These are phyloP conservation scores for Talaromyces adpressus DNA, from an alignment of 495 filamentous ascomycete genomes.

Conservation along the genomic window DNA sequence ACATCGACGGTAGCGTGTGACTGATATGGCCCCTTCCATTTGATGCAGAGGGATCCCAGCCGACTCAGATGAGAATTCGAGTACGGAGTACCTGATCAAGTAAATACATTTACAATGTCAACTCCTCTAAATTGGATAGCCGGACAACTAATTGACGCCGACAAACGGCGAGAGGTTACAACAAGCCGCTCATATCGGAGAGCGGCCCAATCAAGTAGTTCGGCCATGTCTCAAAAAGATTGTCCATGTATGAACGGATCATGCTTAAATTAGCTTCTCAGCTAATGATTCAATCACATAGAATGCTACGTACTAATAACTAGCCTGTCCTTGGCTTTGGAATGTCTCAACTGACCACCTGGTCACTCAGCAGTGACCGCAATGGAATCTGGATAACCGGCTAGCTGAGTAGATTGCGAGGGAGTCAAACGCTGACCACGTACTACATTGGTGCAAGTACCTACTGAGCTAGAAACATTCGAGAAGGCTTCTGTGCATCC, in stretches of 20 bases:
- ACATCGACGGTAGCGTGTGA: background rate
- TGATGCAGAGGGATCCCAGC: too few relatives aligned
- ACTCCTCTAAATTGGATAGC: background rate
- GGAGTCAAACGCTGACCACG: background rate
- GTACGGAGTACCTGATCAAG: background rate
- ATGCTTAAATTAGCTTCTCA: background rate
- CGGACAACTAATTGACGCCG: background rate
- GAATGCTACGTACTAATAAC: background rate
- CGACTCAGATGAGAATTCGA: background rate
- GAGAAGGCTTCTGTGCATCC: background rate
- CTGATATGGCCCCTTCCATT: background rate
- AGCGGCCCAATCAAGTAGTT: background rate
- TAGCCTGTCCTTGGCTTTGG: background rate
- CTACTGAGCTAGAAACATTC: background rate
- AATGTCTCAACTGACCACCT: background rate
- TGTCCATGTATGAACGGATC: background rate
- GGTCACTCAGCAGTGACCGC: background rate
- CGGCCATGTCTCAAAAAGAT: background rate
- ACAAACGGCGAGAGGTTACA: background rate
- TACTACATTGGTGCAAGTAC: background rate
- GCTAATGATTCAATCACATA: background rate
- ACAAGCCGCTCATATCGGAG: background rate
- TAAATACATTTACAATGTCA: background rate
- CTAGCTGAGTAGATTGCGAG: background rate
- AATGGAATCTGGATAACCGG: background rate